Percentiles rank a stretch among this genome's conserved stretches.
Evolutionary conservation across 257 asterid species (phyloP).

Genomic region (Solanum clarkiae): DNA sequence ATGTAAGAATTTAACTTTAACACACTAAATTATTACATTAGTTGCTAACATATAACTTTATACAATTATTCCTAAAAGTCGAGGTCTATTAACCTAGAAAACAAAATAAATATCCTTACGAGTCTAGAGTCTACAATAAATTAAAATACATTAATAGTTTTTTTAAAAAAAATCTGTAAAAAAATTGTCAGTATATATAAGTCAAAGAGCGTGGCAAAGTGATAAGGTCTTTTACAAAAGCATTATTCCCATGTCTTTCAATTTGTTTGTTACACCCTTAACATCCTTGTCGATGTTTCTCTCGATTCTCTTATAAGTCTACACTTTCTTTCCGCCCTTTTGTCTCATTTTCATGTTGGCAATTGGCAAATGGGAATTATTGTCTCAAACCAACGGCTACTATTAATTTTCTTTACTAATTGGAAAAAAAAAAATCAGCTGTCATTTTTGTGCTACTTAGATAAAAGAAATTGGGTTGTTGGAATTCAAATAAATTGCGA

Average conservation of each 20-base stretch:
- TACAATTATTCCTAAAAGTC: neutral
- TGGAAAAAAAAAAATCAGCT: neutral
- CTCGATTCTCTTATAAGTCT: constrained; percentile 2
- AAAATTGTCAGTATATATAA: neutral
- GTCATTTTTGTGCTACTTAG: neutral
- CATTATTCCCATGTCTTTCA: neutral
- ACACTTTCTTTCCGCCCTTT: constrained; percentile 15
- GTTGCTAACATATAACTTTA: too few relatives aligned
- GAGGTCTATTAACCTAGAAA: neutral
- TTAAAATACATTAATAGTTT: too few relatives aligned
- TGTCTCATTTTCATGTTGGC: constrained; percentile 10
- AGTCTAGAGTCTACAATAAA: too few relatives aligned
- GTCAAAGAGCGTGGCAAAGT: neutral
- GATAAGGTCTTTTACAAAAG: neutral
- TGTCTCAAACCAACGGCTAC: constrained; percentile 20
- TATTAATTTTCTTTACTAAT: neutral
- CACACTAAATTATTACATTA: neutral
- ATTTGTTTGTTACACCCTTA: neutral
- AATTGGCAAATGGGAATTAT: neutral
- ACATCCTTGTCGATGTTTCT: constrained; percentile 10
- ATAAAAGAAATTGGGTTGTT: neutral
- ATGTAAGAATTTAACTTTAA: too few relatives aligned
- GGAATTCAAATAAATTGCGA: neutral
- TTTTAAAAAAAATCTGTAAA: too few relatives aligned
- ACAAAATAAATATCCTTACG: neutral